These are phyloP conservation scores for Trametopsis cervina DNA, from an alignment of 768 basidiomycete genomes.

Conservation along the genomic window DNA sequence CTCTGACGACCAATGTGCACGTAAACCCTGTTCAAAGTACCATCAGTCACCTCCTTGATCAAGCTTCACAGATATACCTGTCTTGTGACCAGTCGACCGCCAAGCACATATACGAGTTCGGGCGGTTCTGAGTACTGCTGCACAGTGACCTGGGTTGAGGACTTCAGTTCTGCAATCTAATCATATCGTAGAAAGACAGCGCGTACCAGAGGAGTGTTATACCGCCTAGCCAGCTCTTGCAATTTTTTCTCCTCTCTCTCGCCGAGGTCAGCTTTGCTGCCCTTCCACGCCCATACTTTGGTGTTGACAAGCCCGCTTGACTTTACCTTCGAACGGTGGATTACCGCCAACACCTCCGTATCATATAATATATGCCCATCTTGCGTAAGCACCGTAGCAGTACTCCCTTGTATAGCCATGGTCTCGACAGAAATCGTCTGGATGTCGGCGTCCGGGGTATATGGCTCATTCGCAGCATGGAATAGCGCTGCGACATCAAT, in stretches of 20 bases:
- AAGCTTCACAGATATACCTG: conserved; percentile 41
- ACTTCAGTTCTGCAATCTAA: background rate
- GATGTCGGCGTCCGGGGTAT: conserved; percentile 27
- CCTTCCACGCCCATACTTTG: conserved; percentile 73
- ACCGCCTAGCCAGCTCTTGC: conserved; percentile 64
- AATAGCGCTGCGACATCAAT: conserved; percentile 46
- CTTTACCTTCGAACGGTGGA: conserved; percentile 62
- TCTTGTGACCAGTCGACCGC: conserved; percentile 64
- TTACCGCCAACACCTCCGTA: conserved; percentile 57
- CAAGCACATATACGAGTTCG: conserved; percentile 56
- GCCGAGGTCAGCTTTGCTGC: conserved; percentile 43
- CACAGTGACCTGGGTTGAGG: conserved; percentile 28
- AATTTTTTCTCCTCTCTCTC: conserved; percentile 63
- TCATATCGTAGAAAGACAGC: background rate
- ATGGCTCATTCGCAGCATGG: conserved; percentile 20
- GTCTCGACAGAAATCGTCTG: conserved; percentile 71
- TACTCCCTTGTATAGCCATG: conserved; percentile 47
- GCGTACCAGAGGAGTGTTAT: conserved; percentile 59
- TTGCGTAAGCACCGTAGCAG: conserved; percentile 37
- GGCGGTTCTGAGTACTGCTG: conserved; percentile 58
- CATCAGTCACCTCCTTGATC: background rate
- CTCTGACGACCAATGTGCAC: conserved; percentile 69
- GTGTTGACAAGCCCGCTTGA: conserved; percentile 61
- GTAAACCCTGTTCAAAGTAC: conserved; percentile 43
- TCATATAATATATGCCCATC: conserved; percentile 64